These are phyloP conservation scores for Mycena capillaripes DNA, from an alignment of 768 basidiomycete genomes.

Conservation along the genomic window DNA sequence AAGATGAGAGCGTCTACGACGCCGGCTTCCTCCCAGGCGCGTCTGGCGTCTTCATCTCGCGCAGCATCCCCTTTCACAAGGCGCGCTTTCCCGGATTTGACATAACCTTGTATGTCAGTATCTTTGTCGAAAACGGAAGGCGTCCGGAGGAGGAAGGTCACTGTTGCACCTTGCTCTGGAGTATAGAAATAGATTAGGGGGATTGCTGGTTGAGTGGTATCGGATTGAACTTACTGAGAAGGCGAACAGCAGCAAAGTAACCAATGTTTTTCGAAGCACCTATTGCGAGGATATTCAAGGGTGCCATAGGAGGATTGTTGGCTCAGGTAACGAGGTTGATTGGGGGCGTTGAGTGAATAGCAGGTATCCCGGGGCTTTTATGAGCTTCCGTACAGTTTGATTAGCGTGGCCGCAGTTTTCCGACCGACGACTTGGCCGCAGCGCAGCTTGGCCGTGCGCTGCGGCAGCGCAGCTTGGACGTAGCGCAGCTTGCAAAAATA, in stretches of 20 bases:
- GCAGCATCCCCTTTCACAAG: constrained; percentile 75
- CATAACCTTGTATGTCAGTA: constrained; percentile 62
- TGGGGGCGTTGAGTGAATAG: no score
- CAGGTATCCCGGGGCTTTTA: no score
- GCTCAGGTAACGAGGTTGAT: no score
- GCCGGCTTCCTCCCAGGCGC: constrained; percentile 63
- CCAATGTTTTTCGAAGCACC: constrained; percentile 73
- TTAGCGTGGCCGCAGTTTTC: no score
- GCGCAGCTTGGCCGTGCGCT: no score
- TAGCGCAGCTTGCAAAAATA: no score
- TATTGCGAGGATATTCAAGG: constrained; percentile 58
- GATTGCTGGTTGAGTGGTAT: background rate
- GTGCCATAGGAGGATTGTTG: background rate
- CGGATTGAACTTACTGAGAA: constrained; percentile 55
- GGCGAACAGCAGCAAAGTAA: constrained; percentile 61
- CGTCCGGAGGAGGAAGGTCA: constrained; percentile 74
- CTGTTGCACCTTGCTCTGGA: constrained; percentile 68
- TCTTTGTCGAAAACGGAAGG: constrained; percentile 68
- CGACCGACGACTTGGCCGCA: no score
- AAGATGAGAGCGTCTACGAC: constrained; percentile 70
- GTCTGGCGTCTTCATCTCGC: constrained; percentile 62
- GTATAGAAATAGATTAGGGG: background rate
- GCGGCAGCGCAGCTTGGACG: no score
- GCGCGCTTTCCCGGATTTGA: constrained; percentile 65
- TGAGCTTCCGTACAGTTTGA: no score